Percentiles rank a stretch among this genome's conserved stretches.
Conservation (phyloP, 2,329 filamentous ascomycete genomes). For the Fusarium albosuccineum region DNA sequence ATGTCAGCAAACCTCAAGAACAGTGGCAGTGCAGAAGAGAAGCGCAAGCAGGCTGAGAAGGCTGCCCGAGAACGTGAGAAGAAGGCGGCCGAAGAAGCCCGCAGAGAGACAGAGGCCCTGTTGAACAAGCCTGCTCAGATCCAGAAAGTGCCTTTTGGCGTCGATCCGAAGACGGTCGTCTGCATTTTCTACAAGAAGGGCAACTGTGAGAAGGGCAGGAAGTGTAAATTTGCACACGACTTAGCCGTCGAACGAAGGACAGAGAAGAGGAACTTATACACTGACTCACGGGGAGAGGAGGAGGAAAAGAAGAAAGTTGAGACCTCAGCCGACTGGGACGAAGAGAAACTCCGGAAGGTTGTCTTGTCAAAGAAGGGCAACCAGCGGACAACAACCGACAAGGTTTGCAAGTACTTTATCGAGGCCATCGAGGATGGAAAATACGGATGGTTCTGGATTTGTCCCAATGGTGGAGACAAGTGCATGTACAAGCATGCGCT, state of each 20-base stretch:
- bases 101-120: conserved; percentile 82
- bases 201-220: conserved; percentile 95
- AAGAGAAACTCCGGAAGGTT: conserved; percentile 92
- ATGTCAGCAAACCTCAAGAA: conserved; percentile 79
- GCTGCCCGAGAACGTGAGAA: conserved; percentile 85
- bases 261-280: conserved; percentile 92
- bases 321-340: conserved; percentile 97
- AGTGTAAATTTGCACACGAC: conserved; percentile 99
- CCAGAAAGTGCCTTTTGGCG: conserved; percentile 98
- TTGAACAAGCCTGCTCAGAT: conserved; percentile 93
- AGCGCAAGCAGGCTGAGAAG: conserved; percentile 79
- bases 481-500: conserved; percentile 99
- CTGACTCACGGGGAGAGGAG: conserved; percentile 78
- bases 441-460: conserved; percentile 99
- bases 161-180: conserved; percentile 96
- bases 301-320: conserved; percentile 89
- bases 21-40: conserved; percentile 87
- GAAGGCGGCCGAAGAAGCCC: conserved; percentile 87
- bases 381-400: conserved; percentile 93
- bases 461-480: conserved; percentile 95
- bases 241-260: conserved; percentile 89
- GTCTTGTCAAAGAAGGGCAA: conserved; percentile 98
- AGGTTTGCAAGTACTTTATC: conserved; percentile 99
- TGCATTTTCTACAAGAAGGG: conserved; percentile 99
- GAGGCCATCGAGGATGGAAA: conserved; percentile 97